Conservation (phyloP, 305 asterid genomes). For the Ruellia speciosa region DNA sequence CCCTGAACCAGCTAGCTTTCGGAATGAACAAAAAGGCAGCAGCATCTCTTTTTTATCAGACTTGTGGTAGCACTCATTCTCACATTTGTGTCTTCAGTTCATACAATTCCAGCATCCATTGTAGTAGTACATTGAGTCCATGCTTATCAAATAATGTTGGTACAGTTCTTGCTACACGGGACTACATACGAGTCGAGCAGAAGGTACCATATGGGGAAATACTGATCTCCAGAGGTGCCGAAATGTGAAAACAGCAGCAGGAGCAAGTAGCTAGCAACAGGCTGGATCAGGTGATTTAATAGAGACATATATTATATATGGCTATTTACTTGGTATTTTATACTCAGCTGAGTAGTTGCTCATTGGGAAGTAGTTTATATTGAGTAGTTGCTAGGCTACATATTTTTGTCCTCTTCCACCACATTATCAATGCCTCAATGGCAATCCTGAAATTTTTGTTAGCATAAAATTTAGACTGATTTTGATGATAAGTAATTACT, state of each 20-base stretch:
- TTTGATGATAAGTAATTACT: no score
- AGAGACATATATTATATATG: not conserved
- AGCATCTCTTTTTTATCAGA: conserved; percentile 78
- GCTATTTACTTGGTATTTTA: not conserved
- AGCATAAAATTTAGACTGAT: no score
- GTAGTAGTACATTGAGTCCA: not conserved
- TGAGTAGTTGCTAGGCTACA: not conserved
- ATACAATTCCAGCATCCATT: not conserved
- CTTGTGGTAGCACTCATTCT: conserved; percentile 46
- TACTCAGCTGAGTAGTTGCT: not conserved
- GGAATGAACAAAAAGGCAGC: conserved; percentile 74
- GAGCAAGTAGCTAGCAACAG: not conserved
- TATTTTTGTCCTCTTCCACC: conserved; percentile 10
- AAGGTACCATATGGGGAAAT: conserved; percentile 55
- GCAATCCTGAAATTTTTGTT: no score
- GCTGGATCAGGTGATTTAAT: conserved; percentile 9
- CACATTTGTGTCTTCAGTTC: not conserved
- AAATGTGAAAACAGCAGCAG: conserved; percentile 39
- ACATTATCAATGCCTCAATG: not conserved
- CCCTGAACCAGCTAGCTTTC: conserved; percentile 52
- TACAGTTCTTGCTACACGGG: conserved; percentile 71
- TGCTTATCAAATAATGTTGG: conserved; percentile 1
- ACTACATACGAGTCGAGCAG: conserved; percentile 44
- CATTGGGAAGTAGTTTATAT: not conserved
- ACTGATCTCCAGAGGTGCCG: conserved; percentile 61